phyloP scores from a whole-genome alignment of 768 basidiomycete species.

The Ramaria rubella region DNA sequence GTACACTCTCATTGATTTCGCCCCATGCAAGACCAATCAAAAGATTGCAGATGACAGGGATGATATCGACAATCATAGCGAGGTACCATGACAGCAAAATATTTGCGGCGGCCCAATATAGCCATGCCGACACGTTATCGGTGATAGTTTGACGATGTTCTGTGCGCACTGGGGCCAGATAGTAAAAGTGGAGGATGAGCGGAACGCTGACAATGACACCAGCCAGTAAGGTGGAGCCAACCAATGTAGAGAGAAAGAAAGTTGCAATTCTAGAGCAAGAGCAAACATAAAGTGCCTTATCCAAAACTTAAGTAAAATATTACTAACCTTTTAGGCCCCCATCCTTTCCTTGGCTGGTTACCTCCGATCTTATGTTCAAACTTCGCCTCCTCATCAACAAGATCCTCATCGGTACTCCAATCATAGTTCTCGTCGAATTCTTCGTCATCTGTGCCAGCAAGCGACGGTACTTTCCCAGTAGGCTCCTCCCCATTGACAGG shows the following conservation, averaged over 20 bases:
- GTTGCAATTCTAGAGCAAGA: slow-evolving; percentile 42
- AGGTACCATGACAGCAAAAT: slow-evolving; percentile 74
- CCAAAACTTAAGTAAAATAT: not conserved
- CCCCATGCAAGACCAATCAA: slow-evolving; percentile 62
- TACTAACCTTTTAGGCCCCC: slow-evolving; percentile 49
- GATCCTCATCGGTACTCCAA: slow-evolving; percentile 74
- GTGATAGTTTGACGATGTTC: slow-evolving; percentile 49
- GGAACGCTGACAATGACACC: slow-evolving; percentile 54
- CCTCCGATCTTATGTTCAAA: slow-evolving; percentile 56
- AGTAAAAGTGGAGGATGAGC: slow-evolving; percentile 60
- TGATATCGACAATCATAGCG: slow-evolving; percentile 61
- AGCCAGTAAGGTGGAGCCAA: slow-evolving; percentile 65
- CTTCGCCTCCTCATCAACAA: slow-evolving; percentile 62
- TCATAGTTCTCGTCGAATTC: slow-evolving; percentile 58
- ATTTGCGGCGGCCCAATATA: slow-evolving; percentile 78
- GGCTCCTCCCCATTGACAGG: not conserved
- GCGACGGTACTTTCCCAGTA: slow-evolving; percentile 30
- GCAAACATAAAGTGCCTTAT: not conserved
- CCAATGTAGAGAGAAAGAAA: slow-evolving; percentile 61
- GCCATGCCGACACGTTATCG: slow-evolving; percentile 68
- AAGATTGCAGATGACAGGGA: slow-evolving; percentile 49
- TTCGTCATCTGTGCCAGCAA: slow-evolving; percentile 50
- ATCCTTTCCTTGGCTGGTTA: slow-evolving; percentile 36
- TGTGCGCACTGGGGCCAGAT: slow-evolving; percentile 51
- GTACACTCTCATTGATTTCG: slow-evolving; percentile 63